These are phyloP conservation scores for Delonix regia DNA, from an alignment of 306 rosid genomes.

Conservation along the genomic window DNA sequence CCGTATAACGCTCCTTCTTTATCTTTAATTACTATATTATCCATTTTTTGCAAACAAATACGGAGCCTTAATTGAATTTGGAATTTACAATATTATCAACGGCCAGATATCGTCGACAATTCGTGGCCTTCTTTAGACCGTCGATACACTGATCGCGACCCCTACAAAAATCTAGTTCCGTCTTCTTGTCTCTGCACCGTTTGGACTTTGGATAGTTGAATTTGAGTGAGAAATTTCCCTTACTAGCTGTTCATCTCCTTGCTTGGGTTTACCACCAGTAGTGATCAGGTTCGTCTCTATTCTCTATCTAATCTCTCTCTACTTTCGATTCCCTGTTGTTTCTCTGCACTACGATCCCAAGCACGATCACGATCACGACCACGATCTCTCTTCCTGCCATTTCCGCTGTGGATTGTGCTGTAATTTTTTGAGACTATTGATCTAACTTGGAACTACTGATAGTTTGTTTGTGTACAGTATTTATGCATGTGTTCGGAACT, in stretches of 20 bases:
- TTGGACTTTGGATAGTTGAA: neutral
- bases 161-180: neutral
- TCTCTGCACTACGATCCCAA: neutral
- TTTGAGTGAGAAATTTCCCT: neutral
- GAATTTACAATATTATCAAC: no score
- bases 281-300: neutral
- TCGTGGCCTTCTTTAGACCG: neutral
- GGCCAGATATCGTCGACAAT: neutral
- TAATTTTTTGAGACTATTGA: conserved; percentile 6
- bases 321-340: neutral
- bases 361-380: no score
- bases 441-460: conserved; percentile 38
- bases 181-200: neutral
- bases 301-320: neutral
- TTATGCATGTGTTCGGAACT: conserved; percentile 21
- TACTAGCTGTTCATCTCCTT: neutral
- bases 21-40: neutral
- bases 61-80: no score
- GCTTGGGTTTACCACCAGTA: neutral
- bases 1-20: neutral
- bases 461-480: neutral
- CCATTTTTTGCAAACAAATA: no score
- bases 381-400: neutral
- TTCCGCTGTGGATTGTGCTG: conserved; percentile 1
- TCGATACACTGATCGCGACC: neutral